Evolutionary conservation across 2,329 filamentous ascomycete genomes (phyloP), one percentile per base, ranked within the genome.

Genomic region (Neodidymelliopsis sp.): DNA sequence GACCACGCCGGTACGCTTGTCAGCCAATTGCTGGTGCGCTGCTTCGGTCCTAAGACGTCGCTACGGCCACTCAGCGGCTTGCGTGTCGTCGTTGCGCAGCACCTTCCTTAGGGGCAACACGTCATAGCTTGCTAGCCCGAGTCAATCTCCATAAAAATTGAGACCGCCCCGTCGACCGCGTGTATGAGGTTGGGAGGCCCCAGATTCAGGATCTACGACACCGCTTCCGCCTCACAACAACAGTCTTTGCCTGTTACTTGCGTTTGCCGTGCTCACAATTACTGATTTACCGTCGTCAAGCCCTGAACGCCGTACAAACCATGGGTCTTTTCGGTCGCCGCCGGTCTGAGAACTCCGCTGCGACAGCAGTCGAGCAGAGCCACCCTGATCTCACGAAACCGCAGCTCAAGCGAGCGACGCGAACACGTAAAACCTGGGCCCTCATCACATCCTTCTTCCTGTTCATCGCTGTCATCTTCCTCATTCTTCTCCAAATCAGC

Each of bases 401-500:
- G 10, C 71, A 74, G 53, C 40, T 75, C 53, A 71, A 73, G 49
- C 69, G 67, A 19, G 72, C 72, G 31, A 75, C 72, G 6, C 77
- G 75, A 43, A 77, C 78, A 23, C 79, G 88, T 49, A 74, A 77
- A 45, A 80, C 80, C 70, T 87, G 87, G 66, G 83, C 88, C 50
- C 70, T 86, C 18, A 68, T 87, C 35, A 85, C 88, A 35, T 84
- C 84, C 23, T 75, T 88, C 56, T 82, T 88, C 64, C 93, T 94
- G 70, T 77, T 92, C 53, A 68, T 94, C 53, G 82, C 88, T 28
- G 81, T 89, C 56, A 79, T 93, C 56, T 95, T 96, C 71, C 79
- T 95, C 28, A 83, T 96, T 53, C 82, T 96, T 60, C 89, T 91
- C 63, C 81, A 91, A 62, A 84, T 95, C 60, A 91, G 90, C 60